Base-by-base conservation (phyloP, 371 early-diverging fungal genomes). In the Actinomortierella ambigua region DNA sequence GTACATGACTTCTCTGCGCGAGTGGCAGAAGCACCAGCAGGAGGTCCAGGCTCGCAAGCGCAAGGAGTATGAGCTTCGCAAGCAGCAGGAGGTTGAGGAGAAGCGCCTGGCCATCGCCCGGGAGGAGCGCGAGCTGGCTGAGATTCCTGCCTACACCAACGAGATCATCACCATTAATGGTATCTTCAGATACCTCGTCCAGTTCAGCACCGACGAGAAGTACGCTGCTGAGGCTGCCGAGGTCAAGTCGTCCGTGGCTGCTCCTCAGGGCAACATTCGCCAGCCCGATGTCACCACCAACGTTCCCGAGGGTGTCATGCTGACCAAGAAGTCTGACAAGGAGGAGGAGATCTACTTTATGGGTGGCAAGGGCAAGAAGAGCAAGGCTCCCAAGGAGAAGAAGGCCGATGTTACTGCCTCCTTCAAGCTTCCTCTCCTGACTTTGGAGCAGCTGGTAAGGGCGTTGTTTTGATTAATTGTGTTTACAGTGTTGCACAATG, bases 151-250 rank as follows among this genome's bases (percentile, higher is more conserved):
- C 9, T 96, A 88, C 79, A 81, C 85, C 57, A 83, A 82, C 61
- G 98, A 98, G 76, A 95, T 98, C 63, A 76, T 79, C 65, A 82
- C 82, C 44, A 95, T 95, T 81, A 90, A 90, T 58, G 85, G 85
- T 57, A 81, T 96, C 42, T 82, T 94, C 68, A 75, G 80, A 47
- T 92, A 90, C 73, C 84, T 96, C 63, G 51, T 66, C 52, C 63
- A 63, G 57, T 73, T 66, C 61, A 66, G 57, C 52, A 54, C 62
- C 51, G 80, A 82, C 18, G 65, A 77, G 65, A 81, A 81, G 20
- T 75, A 76, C 34, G 54, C 71, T 46, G 69, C 79, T 46, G 67
- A 82, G 54, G 82, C 78, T 39, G 67, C 75, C 20, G 77, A 76
- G 40, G 75, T 71, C 20, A 61, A 63, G 50, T 53, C 61, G 23